Evolutionary conservation across 208 protist species (phyloP), one percentile per base, ranked within the genome.

Genomic region (Entamoeba invadens): DNA sequence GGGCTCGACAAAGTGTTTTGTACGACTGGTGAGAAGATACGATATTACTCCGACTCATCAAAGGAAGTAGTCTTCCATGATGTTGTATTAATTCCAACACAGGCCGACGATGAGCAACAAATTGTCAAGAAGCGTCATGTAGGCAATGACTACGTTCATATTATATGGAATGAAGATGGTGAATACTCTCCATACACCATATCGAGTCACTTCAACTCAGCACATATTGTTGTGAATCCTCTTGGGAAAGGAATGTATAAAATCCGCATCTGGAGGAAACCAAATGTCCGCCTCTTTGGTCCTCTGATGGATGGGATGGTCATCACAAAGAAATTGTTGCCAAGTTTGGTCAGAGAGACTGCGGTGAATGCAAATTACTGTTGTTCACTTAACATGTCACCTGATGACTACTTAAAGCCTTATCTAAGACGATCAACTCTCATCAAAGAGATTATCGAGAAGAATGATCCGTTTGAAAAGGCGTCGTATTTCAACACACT

Each of bases 61-160:
- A 91, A 96, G 45, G 96, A 97, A 72, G 91, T 96, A 2, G 96
- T 97, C 3, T 97, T 96, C 94, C 97, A 97, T 50, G 96, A 97
- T 31, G 91, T 95, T 14, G 95, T 96, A 35, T 46, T 94, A 0
- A 97, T 97, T 96, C 96, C 95, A 87, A 97, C 94, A 4, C 95
- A 95, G 44, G 57, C 51, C 35, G 87, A 91, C 12, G 96, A 97
- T 72, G 25, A n/a, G 0, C 96, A 97, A 95, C 95, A 97, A 91
- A 93, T 97, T 47, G 94, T 96, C 50, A 97, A 97, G 77, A 97
- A 97, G 91, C 31, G 95, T 21, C 97, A 97, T 68, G 95, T 98
- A 3, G 97, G 97, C 46, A 98, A 98, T 93, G 97, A 98, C 91
- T 93, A 94, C 46, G 96, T 98, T 57, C 96, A 97, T 46, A 97